Evolutionary conservation across 2,329 filamentous ascomycete genomes (phyloP).

Genomic region (Chrysoporthe cubensis): DNA sequence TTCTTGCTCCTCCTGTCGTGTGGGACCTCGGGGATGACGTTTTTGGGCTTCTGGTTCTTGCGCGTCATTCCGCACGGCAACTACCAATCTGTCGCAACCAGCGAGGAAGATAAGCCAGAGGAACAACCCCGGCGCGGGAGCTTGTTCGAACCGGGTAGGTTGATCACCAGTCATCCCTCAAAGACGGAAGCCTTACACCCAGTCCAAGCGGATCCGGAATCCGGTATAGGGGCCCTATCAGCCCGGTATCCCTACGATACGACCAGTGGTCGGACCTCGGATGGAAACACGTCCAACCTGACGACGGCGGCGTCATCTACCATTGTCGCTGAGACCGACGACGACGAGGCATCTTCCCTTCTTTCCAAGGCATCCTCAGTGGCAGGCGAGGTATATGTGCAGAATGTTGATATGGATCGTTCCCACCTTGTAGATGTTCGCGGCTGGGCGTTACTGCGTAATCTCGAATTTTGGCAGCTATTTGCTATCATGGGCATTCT

Average conservation of each 20-base stretch:
- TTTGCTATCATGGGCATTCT: slow-evolving; percentile 88
- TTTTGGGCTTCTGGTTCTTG: slow-evolving; percentile 83
- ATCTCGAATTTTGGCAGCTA: slow-evolving; percentile 86
- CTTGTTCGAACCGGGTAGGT: slow-evolving; percentile 48
- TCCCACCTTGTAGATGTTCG: slow-evolving; percentile 89
- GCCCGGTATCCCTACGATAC: slow-evolving; percentile 20
- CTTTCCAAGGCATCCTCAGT: slow-evolving; percentile 66
- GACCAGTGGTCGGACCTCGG: slow-evolving; percentile 27
- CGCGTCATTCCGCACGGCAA: slow-evolving; percentile 66
- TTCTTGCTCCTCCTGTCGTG: slow-evolving; percentile 81
- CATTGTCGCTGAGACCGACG: slow-evolving; percentile 40
- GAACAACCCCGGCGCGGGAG: slow-evolving; percentile 46
- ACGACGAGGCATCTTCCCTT: slow-evolving; percentile 80
- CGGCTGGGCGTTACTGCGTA: slow-evolving; percentile 73
- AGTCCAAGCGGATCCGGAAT: slow-evolving; percentile 32
- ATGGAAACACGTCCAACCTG: slow-evolving; percentile 29
- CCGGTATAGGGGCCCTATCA: slow-evolving; percentile 13
- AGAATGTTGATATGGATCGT: slow-evolving; percentile 71
- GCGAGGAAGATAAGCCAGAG: slow-evolving; percentile 38
- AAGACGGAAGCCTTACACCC: slow-evolving; percentile 36
- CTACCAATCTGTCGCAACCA: slow-evolving; percentile 60
- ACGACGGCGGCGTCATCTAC: slow-evolving; percentile 30
- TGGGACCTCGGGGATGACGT: slow-evolving; percentile 76
- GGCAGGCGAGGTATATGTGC: slow-evolving; percentile 54
- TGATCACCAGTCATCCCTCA: slow-evolving; percentile 40